Conservation (phyloP, 176 grass and related monocot genomes). For the Rhipidocladum racemiflorum region DNA sequence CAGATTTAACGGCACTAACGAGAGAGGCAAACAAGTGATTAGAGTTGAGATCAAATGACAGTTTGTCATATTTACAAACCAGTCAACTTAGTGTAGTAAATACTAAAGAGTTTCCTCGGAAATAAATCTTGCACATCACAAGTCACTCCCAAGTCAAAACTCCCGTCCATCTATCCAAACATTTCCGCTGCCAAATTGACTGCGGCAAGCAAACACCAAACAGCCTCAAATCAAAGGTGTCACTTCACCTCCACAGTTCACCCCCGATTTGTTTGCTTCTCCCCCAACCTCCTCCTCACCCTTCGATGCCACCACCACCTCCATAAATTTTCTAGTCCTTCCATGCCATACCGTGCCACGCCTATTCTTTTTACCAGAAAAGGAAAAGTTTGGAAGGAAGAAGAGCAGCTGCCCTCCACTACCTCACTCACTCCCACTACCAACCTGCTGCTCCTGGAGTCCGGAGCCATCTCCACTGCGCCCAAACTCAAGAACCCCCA, state of each 20-base stretch:
- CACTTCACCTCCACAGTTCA: slow-evolving; percentile 4
- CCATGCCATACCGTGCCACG: neutral
- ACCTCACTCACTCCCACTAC: slow-evolving; percentile 47
- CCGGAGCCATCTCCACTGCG: neutral
- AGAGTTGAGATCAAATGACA: no score
- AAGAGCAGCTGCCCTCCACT: slow-evolving; percentile 37
- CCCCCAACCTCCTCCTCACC: neutral
- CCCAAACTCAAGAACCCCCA: neutral
- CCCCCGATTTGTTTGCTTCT: slow-evolving; percentile 13
- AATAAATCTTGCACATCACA: neutral
- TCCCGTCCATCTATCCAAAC: slow-evolving; percentile 1
- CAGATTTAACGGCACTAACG: no score
- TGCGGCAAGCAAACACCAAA: neutral
- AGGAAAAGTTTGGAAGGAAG: slow-evolving; percentile 45
- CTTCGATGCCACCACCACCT: slow-evolving; percentile 10
- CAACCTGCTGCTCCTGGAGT: slow-evolving; percentile 22
- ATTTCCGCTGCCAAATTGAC: slow-evolving; percentile 14
- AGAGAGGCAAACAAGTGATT: no score
- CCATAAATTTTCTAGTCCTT: slow-evolving; percentile 22
- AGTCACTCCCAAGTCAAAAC: slow-evolving; percentile 1
- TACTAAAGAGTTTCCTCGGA: no score
- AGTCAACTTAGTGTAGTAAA: no score
- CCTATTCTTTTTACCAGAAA: slow-evolving; percentile 51
- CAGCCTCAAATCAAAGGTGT: neutral
- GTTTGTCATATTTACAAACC: no score